Evolutionary conservation across 31 red algal species (phyloP), one percentile per base, ranked within the genome.

Genomic region (Pterothamnion heteromorphum): DNA sequence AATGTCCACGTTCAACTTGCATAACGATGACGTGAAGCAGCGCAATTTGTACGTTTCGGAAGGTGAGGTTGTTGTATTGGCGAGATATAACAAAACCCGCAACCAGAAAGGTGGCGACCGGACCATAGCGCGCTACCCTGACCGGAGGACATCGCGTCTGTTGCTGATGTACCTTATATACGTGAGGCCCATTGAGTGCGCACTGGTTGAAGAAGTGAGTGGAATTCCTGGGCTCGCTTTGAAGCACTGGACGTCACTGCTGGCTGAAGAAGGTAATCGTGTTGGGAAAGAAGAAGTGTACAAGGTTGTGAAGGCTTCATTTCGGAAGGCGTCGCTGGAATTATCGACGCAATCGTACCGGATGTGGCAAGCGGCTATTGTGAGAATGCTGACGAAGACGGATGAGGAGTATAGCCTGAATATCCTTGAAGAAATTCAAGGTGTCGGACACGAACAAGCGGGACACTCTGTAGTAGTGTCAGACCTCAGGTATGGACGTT

Each of bases 91-190:
- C 26, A 84, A 92, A 30, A 36, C 90, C 2, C 74, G 90, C 30
- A 33, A 36, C 1, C 2, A 34, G 0, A 58, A 71, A 3, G 90
- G 90, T 22, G 82, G 30, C 85, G 21, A 39, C 0, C 33, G 36
- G 21, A n/a, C 90, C 1, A 36, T 92, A 64, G 38, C n/a, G 22
- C 74, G 90, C n/a, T 84, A 84, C 37, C 90, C 90, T 5, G 90
- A 92, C 64, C 0, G 0, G 0, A 4, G 31, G 20, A 92, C 90
- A 74, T 30, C 57, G 1, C 57, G 43, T 0, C 0, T 26, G 21
- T 22, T 84, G 0, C 76, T 92, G 0, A 32, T 0, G 1, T 84
- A 92, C 23, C 0, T 58, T 36, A 3, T 43, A 0, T 80, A 84
- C 32, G 58, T 92, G 1, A 9, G 78, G 0, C 74, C 78, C 0